Base-by-base conservation (phyloP, 192 early-diverging fungal genomes). In the Powellomyces hirtus region DNA sequence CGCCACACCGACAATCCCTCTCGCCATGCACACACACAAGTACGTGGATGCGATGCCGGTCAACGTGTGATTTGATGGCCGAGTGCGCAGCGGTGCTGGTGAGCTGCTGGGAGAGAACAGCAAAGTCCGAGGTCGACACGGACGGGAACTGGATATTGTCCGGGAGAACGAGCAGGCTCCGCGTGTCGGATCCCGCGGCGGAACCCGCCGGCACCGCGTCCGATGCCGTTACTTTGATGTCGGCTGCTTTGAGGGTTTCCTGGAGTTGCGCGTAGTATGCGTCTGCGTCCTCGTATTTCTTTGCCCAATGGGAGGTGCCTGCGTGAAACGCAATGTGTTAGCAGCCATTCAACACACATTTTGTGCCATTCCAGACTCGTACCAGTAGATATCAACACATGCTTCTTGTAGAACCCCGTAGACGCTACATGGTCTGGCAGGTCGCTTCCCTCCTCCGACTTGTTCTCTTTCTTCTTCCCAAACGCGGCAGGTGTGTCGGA, bases 1-100 rank as follows among this genome's bases (percentile, higher is more conserved):
- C 79, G 5, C 78, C 82, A 30, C 82, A 84, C 11, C 77, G 77
- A 35, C 77, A 79, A 64, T 84, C 82, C 1, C 79, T 64, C 7
- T 70, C 59, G 58, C 79, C 79, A 50, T 84, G 82, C 6, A 68
- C 64, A 51, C 82, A 84, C 42, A 79, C 77, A 2, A 66, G 37
- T 13, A 73, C 50, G 18, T 71, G 62, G 4, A 27, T 24, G 22
- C 38, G 49, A 31, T 36, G 42, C 7, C 22, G 6, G 38, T n/a
- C 55, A 4, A 18, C 5, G 38, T 59, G n/a, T 14, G 40, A n/a
- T 18, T 24, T 30, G 1, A 22, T 4, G 24, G 31, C 14, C 1
- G 11, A 7, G n/a, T 22, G 37, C n/a, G 20, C 58, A 33, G 57
- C 1, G 37, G 37, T 22, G 51, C 27, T 18, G n/a, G 49, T 30